Base-by-base conservation (phyloP, 2,329 filamentous ascomycete genomes). In the Grosmannia huntii region DNA sequence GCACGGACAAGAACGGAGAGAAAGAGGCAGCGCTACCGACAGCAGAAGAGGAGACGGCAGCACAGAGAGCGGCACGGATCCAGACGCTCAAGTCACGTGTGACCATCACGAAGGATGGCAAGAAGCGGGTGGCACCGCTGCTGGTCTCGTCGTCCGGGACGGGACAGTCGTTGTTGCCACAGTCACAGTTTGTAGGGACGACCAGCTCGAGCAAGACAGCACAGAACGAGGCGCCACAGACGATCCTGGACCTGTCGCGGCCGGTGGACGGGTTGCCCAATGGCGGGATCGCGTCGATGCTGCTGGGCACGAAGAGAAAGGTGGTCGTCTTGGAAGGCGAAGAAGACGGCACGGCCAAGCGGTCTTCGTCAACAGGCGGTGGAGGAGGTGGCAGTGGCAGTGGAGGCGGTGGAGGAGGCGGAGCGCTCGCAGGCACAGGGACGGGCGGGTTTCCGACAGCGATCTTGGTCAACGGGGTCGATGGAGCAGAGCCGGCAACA, bases 81-180 rank as follows among this genome's bases (percentile, higher is more conserved):
- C 77, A 74, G 62, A 76, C 76, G 65, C 72, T 97, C 62, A 97
- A 97, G 71, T 89, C 92, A 62, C 82, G 94, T 56, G 91, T 97
- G 4, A 96, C 92, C 0, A 86, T 96, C 60, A 95, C 90, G 0
- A 97, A 96, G 69, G 92, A 99, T 64, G 94, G 94, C 33, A 97
- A 94, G 73, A 99, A 99, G 74, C 83, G 94, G 57, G 92, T 99
- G 58, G 89, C 90, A 4, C 94, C 94, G 1, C 77, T 99, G 62
- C 78, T 99, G 14, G 89, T 99, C 7, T 95, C 92, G 0, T 90
- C 90, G 0, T 92, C 91, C 10, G 90, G 89, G 2, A 88, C 86
- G 1, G 89, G 89, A 12, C 85, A 91, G 66, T 95, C 91, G 0
- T 95, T 91, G 19, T 75, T 96, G 14, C 92, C 92, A 1, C 89